Conservation (phyloP, 2,329 filamentous ascomycete genomes). For the Xylogone sp. region DNA sequence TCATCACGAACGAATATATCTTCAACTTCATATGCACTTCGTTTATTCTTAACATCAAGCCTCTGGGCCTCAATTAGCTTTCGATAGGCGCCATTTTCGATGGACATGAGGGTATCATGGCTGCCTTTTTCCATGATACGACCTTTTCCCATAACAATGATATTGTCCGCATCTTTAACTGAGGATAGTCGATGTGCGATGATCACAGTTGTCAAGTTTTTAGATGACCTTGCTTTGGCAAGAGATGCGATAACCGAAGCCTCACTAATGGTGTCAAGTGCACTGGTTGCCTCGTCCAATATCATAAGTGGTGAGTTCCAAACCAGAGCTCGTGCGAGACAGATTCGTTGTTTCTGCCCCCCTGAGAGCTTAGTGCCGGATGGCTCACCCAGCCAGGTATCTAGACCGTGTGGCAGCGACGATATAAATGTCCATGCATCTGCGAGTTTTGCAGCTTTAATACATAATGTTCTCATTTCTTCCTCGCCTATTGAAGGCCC, state of each 20-base stretch:
- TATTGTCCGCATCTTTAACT: slow-evolving; percentile 34
- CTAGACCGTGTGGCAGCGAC: slow-evolving; percentile 44
- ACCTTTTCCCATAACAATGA: slow-evolving; percentile 36
- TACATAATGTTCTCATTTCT: slow-evolving; percentile 13
- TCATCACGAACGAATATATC: neutral
- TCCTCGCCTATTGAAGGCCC: slow-evolving; percentile 10
- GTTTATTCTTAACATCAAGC: slow-evolving; percentile 5
- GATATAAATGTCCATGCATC: slow-evolving; percentile 56
- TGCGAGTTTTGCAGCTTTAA: slow-evolving; percentile 48
- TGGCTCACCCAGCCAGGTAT: slow-evolving; percentile 46
- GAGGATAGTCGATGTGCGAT: slow-evolving; percentile 39
- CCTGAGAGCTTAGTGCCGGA: slow-evolving; percentile 53
- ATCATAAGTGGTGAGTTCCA: slow-evolving; percentile 54
- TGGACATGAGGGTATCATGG: slow-evolving; percentile 28
- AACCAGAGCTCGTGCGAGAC: slow-evolving; percentile 54
- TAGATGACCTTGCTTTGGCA: slow-evolving; percentile 22
- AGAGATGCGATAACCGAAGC: slow-evolving; percentile 44
- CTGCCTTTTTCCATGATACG: slow-evolving; percentile 34
- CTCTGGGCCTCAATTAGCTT: slow-evolving; percentile 18
- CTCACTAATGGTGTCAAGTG: slow-evolving; percentile 56
- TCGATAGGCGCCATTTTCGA: slow-evolving; percentile 46
- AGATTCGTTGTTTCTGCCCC: slow-evolving; percentile 55
- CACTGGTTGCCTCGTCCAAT: slow-evolving; percentile 58
- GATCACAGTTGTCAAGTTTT: slow-evolving; percentile 33
- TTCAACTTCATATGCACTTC: neutral